Base-by-base conservation (phyloP, 441 rosid species). In the Gossypium lobatum region DNA sequence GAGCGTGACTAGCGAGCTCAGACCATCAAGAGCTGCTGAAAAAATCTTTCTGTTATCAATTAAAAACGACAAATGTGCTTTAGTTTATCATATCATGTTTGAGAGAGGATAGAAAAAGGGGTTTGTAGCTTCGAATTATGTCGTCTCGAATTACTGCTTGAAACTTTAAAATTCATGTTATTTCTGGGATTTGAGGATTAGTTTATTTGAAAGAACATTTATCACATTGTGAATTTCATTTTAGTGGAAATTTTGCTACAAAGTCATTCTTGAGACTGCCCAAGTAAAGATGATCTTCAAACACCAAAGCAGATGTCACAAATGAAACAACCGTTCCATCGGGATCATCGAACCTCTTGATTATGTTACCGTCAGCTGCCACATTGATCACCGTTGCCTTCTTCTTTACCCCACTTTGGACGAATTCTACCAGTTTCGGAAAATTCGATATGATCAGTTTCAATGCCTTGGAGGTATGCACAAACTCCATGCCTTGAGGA, bases 1-100 rank as follows among this genome's bases (percentile, higher is more conserved):
- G 97, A 95, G 83, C 96, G 97, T 2, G 98, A 93, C 81, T 89
- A 83, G 79, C 81, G 78, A 80, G 50, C n/a, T 17, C 48, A 39
- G 25, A 63, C 39, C 39, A 58, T 28, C 28, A 64, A 50, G 48
- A 25, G 65, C 45, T 66, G 16, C 23, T 71, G 26, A 28, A 48
- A 53, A 21, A 21, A 21, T 6, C 20, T 48, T 25, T 75, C 16
- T 53, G 6, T 70, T 73, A 17, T 34, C n/a, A n/a, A n/a, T n/a
- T 62, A 17, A 65, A 72, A 45, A 45, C 71, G 28, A 3, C 20
- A 37, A 66, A 25, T 67, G 6, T 48, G 14, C 74, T 50, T 8
- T 73, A 37, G 55, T 50, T 78, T 53, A 60, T 57, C 64, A 46
- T 70, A 18, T n/a, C n/a, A 28, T 16, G 46, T 45, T 59, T 46